A percentile compares a stretch with the other conserved stretches of the same genome.
Evolutionary conservation across 2,329 filamentous ascomycete species (phyloP).

Genomic region (Mycosphaerella sp.): DNA sequence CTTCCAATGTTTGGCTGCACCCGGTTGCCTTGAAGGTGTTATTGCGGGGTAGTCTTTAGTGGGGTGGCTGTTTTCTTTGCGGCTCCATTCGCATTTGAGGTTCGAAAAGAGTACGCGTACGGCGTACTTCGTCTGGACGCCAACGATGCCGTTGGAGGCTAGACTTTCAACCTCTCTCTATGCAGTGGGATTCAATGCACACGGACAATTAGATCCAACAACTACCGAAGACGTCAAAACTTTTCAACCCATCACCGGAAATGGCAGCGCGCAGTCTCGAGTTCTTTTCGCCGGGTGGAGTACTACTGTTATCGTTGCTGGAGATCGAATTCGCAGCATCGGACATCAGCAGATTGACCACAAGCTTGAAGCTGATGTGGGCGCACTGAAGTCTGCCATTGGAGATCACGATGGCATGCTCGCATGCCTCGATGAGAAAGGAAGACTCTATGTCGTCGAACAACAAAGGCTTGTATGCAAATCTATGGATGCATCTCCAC

Average conservation of each 20-base stretch:
- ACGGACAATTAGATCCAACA: slow-evolving; percentile 22
- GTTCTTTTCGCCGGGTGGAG: slow-evolving; percentile 33
- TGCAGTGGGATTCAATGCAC: slow-evolving; percentile 31
- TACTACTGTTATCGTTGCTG: slow-evolving; percentile 23
- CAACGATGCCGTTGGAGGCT: too few relatives aligned
- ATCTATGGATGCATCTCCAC: slow-evolving; percentile 17
- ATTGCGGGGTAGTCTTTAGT: too few relatives aligned
- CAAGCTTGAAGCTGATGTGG: slow-evolving; percentile 1
- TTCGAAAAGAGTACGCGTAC: too few relatives aligned
- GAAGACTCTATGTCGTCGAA: slow-evolving; percentile 22
- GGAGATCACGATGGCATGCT: slow-evolving; percentile 33
- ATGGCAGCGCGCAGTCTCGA: not conserved
- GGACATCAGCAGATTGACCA: slow-evolving; percentile 19
- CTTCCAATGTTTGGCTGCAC: too few relatives aligned
- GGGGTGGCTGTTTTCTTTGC: too few relatives aligned
- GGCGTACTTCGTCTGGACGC: too few relatives aligned
- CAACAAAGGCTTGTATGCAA: slow-evolving; percentile 4
- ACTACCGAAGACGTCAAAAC: slow-evolving; percentile 17
- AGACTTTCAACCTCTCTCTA: not conserved
- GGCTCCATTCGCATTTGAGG: too few relatives aligned
- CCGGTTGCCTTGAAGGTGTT: too few relatives aligned
- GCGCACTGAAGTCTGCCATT: slow-evolving; percentile 16
- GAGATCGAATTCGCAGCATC: slow-evolving; percentile 10
- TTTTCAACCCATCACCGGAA: slow-evolving; percentile 10
- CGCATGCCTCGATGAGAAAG: slow-evolving; percentile 26